phyloP scores from a whole-genome alignment of 495 filamentous ascomycete genomes.

The Tuber magnatum region DNA sequence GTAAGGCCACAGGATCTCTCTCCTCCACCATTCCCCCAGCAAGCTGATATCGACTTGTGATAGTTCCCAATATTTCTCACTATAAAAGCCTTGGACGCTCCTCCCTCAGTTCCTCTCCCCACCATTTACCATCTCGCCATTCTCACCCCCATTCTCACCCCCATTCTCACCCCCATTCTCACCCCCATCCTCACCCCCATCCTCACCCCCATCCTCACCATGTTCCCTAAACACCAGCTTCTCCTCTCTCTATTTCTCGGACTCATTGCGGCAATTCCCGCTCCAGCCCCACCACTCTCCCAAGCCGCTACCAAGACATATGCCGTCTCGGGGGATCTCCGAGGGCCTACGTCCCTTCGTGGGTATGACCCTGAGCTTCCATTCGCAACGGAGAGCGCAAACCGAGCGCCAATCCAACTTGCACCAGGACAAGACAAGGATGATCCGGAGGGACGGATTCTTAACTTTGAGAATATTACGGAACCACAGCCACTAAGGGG shows the following conservation, averaged over 20 bases:
- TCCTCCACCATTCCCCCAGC: not conserved
- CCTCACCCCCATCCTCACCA: not conserved
- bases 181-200: not conserved
- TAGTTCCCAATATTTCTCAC: not conserved
- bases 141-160: too few species aligned
- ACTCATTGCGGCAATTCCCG: slow-evolving; percentile 15
- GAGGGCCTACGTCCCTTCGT: slow-evolving; percentile 35
- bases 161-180: not conserved
- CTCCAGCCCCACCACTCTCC: slow-evolving; percentile 16
- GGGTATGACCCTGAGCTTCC: slow-evolving; percentile 30
- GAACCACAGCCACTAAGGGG: slow-evolving; percentile 67
- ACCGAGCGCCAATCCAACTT: slow-evolving; percentile 35
- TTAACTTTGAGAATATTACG: slow-evolving; percentile 56
- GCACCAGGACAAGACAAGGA: slow-evolving; percentile 54
- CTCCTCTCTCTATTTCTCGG: slow-evolving; percentile 25
- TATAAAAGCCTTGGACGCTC: not conserved
- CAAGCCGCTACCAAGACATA: slow-evolving; percentile 37
- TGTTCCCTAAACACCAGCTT: slow-evolving; percentile 17
- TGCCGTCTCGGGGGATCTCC: slow-evolving; percentile 24
- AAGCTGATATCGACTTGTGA: not conserved
- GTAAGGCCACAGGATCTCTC: not conserved
- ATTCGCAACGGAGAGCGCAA: slow-evolving; percentile 33
- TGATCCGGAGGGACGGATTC: slow-evolving; percentile 52
- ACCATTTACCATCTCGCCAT: not conserved
- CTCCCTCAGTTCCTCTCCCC: slow-evolving; percentile 5